Base-by-base conservation (phyloP, 768 basidiomycete species). In the Mycena metata region DNA sequence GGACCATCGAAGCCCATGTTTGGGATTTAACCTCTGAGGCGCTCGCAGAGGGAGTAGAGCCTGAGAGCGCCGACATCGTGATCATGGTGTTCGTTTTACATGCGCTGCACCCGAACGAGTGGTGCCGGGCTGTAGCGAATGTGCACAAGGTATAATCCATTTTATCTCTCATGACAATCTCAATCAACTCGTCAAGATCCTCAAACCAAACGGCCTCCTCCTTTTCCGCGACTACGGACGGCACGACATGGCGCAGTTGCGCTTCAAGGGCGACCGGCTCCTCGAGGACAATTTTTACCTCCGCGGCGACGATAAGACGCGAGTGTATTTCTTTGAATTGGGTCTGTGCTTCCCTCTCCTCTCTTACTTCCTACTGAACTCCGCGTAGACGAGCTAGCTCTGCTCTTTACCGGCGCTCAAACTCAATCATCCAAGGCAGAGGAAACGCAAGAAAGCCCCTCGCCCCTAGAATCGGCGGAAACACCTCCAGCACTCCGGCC, bases 281-380 rank as follows among this genome's bases (percentile, higher is more conserved):
- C 87, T 99, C 15, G 93, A 95, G 45, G 95, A 96, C 52, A 96
- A 98, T 76, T 91, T 99, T 72, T 99, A 99, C 75, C 92, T 98
- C 58, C 88, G 98, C 42, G 98, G 98, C 0, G 98, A 30, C 30
- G 30, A 99, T 81, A 96, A 95, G 74, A 99, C 98, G 0, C 85
- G 98, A 42, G 98, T 99, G 0, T 99, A 98, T 79, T 99, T 99
- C 78, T 99, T 99, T 71, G 92, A 94, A 67, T 78, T 94, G 13
- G 94, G 96, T 94, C 71, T 33, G 82, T 70, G 1, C 6, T 30
- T 30, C 45, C 54, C 3, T 45, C 61, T 55, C 60, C 15, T 13
- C 6, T 35, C 46, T 59, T 39, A 47, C 45, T 52, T n/a, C 41
- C 30, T 3, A 5, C 16, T 51, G 24, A 24, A 23, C 16, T 5